phyloP scores from a whole-genome alignment of 1,284 basidiomycete genomes.

The Paramarasmius palmivorus region DNA sequence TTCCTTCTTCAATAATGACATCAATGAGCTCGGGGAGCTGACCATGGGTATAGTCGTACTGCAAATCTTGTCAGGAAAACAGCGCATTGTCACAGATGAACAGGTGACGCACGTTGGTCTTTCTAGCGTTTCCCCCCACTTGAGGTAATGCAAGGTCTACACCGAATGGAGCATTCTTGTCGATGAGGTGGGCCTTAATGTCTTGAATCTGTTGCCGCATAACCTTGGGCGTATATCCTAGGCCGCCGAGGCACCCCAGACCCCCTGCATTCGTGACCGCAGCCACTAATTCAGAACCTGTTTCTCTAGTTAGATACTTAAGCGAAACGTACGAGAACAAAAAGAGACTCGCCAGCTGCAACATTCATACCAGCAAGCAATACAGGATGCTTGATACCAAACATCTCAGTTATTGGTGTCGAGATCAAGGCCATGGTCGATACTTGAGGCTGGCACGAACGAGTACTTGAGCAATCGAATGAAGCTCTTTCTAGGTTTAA shows the following conservation, averaged over 20 bases:
- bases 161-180: conserved; percentile 80
- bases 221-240: conserved; percentile 78
- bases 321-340: no score
- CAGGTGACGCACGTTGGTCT: conserved; percentile 71
- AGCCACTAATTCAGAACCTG: conserved; percentile 86
- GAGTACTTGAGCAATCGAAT: neutral
- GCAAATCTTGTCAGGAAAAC: neutral
- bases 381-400: neutral
- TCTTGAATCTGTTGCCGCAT: conserved; percentile 74
- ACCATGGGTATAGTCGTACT: conserved; percentile 84
- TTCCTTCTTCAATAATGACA: conserved; percentile 86
- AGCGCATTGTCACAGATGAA: conserved; percentile 4
- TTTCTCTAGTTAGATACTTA: conserved; percentile 22
- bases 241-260: conserved; percentile 84
- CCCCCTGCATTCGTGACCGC: conserved; percentile 89
- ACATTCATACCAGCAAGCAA: conserved; percentile 2
- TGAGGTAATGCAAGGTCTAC: conserved; percentile 86
- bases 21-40: conserved; percentile 76
- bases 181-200: conserved; percentile 68
- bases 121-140: conserved; percentile 78
- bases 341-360: neutral
- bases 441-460: no score
- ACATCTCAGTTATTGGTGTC: conserved; percentile 3
- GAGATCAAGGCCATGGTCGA: neutral
- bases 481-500: neutral